Evolutionary conservation across 2,329 filamentous ascomycete genomes (phyloP), one percentile per base, ranked within the genome.

Genomic region (Sarocladiaceae sp.): DNA sequence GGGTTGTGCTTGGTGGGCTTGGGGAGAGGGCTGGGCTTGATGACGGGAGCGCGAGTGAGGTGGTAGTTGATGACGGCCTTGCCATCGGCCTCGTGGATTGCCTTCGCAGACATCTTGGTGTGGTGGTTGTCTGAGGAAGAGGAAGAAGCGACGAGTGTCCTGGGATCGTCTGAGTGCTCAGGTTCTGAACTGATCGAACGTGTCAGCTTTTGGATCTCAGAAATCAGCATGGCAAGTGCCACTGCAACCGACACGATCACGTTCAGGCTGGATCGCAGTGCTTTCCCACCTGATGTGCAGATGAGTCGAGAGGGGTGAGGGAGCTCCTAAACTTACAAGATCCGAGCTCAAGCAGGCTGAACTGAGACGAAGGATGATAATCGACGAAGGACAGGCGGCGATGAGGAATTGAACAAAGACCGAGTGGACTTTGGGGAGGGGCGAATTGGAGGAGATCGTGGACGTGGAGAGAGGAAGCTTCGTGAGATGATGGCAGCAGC

Each of bases 41-140:
- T 95, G 68, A 95, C 85, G 55, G 89, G 84, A 58, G 93, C 88
- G 66, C 93, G 86, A 60, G 93, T 97, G 72, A 98, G 89, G 79
- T 97, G 93, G 81, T 97, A 98, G 86, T 96, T 97, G 81, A 98
- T 81, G 77, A 98, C 97, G 80, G 93, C 93, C 86, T 98, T 98
- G 82, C 93, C 93, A 76, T 98, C 93, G 78, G 91, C 91, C 80
- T 98, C 93, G 78, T 86, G 74, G 66, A 98, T 97, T 57, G 91
- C 86, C 76, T 98, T 98, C 70, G 93, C 67, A 56, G 67, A 70
- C 67, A 70, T 70, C 57, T 48, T 64, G 60, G 18, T 42, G 39
- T 31, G 12, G 39, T 6, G 52, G 53, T 53, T 55, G 54, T 45
- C 50, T 33, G 45, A 52, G 48, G 48, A 52, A 50, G 51, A 51